Evolutionary conservation across 1,139 yeast genomes (phyloP), one percentile per base, ranked within the genome.

Genomic region (Zygosaccharomyces sapae): DNA sequence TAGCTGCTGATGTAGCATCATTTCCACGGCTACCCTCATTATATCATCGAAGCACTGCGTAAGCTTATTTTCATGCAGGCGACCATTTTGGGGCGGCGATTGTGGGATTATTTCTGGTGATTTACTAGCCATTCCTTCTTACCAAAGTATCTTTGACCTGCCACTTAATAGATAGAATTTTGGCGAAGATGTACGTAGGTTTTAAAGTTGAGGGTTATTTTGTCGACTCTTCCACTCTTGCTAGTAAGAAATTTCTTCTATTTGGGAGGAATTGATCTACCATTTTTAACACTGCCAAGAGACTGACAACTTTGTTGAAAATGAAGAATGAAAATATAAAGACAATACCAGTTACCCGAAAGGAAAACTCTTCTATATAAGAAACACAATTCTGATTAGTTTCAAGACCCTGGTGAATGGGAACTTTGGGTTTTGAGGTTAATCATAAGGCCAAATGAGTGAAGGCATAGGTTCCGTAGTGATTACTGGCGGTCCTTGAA

Each of bases 1-100:
- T 40, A 63, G 43, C 51, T 64, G 68, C 50, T 64, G 67, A 45
- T 63, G 67, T 3, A 62, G 55, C 51, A 64, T 50, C 65, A 64
- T 57, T 37, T 63, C 67, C 9, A 65, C 55, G 4, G 65, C 55
- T 12, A 58, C 46, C 45, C 52, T 57, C 54, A 64, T 49, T 12
- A 64, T 61, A 35, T 63, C 68, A 49, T 64, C 64, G 33, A 63
- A 61, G 47, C 67, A 62, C 39, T 57, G 58, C 3, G 66, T 61
- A 13, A 64, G 50, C 47, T 54, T 59, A 39, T 63, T 62, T 40
- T 52, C 58, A 25, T 55, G 55, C 9, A 36, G 27, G 25, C 37
- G 44, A 6, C 34, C 19, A 22, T 43, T 38, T 8, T 27, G 12
- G 16, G 43, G 34, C 18, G 46, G 44, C 3, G 47, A 43, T 8